Conservation (phyloP, 257 asterid species). For the Solanum lycopersicoides region DNA sequence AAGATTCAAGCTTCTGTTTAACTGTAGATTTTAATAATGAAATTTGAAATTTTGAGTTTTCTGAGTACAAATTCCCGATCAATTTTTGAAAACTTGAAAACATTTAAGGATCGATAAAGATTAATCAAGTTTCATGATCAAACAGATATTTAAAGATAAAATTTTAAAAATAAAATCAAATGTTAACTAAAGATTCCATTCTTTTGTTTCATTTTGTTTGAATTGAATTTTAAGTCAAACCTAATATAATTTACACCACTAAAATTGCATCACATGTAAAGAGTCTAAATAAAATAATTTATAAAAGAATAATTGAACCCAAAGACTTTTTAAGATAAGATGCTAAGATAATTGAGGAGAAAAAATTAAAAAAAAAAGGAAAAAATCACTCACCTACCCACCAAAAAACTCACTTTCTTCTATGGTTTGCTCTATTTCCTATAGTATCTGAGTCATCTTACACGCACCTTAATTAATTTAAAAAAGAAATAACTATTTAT, state of each 20-base stretch:
- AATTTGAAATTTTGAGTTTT: not conserved
- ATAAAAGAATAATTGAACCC: not conserved
- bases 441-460: rapidly evolving
- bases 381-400: not conserved
- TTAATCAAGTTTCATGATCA: not conserved
- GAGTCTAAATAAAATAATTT: not conserved
- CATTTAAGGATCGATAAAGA: not conserved
- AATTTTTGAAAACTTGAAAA: not conserved
- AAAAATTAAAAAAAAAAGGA: not conserved
- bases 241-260: not conserved
- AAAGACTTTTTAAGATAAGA: not conserved
- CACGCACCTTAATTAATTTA: rapidly evolving
- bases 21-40: not conserved
- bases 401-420: not conserved
- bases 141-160: not conserved
- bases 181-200: not conserved
- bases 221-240: not conserved
- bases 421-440: not conserved
- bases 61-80: not conserved
- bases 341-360: not conserved
- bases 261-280: not conserved
- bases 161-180: not conserved
- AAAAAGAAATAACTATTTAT: not conserved
- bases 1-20: not conserved
- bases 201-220: not conserved